Conservation (phyloP, 805 yeast genomes). For the Saturnispora mendoncae region DNA sequence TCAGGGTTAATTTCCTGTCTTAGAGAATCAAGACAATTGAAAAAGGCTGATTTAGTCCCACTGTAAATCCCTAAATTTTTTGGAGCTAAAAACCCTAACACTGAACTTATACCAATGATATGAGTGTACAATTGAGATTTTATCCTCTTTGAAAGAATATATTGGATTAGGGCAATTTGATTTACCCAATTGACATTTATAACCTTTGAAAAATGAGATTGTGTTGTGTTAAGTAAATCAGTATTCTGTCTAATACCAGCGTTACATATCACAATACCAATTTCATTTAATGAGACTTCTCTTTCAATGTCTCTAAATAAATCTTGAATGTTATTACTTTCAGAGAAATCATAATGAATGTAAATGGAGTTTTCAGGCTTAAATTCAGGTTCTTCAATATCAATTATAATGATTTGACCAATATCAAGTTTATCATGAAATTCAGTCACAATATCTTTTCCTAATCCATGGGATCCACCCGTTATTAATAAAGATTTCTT, state of each 20-base stretch:
- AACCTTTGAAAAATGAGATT: constrained; percentile 23
- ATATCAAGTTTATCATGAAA: background rate
- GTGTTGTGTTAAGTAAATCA: constrained; percentile 23
- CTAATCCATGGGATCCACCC: constrained; percentile 48
- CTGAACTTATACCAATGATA: constrained; percentile 38
- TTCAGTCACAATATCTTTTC: constrained; percentile 31
- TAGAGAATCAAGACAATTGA: constrained; percentile 38
- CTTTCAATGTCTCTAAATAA: constrained; percentile 19
- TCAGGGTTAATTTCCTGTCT: constrained; percentile 30
- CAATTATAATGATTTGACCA: constrained; percentile 28
- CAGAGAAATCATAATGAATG: constrained; percentile 21
- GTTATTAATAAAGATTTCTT: constrained; percentile 21
- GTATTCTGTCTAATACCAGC: constrained; percentile 40
- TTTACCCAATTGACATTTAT: constrained; percentile 37
- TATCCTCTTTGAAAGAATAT: constrained; percentile 18
- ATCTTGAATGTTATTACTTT: constrained; percentile 9
- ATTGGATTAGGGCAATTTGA: constrained; percentile 34
- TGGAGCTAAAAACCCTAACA: constrained; percentile 43
- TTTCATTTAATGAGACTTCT: constrained; percentile 9
- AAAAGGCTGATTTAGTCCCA: constrained; percentile 39
- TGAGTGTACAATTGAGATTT: constrained; percentile 19
- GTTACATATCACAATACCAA: constrained; percentile 35
- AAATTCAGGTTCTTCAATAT: constrained; percentile 17
- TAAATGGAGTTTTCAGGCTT: constrained; percentile 19
- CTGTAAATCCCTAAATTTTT: constrained; percentile 38